phyloP scores from a whole-genome alignment of 257 asterid species.

The Solanum habrochaites region DNA sequence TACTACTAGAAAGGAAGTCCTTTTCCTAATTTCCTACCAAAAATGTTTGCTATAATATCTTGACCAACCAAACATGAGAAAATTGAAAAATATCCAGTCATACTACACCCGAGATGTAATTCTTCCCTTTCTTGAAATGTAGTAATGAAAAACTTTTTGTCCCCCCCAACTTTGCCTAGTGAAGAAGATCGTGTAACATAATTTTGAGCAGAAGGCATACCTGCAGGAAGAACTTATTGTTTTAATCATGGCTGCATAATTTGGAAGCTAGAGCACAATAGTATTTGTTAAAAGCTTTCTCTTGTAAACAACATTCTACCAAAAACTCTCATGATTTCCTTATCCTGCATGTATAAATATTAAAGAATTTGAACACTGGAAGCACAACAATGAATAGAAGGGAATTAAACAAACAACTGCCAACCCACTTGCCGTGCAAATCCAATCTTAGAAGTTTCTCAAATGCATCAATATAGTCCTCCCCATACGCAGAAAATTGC shows the following conservation, averaged over 20 bases:
- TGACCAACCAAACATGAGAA: neutral
- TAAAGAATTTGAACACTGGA: neutral
- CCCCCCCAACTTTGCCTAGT: neutral
- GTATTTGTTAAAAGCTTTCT: conserved; percentile 80
- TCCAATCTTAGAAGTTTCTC: conserved; percentile 83
- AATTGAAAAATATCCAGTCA: too few relatives aligned
- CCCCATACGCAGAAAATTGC: conserved; percentile 81
- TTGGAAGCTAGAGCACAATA: conserved; percentile 80
- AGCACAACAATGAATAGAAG: neutral
- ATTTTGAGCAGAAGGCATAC: conserved; percentile 20
- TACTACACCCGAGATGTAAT: neutral
- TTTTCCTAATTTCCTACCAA: neutral
- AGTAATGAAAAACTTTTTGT: neutral
- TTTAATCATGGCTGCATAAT: conserved; percentile 77
- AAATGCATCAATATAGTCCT: conserved; percentile 85
- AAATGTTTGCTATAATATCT: neutral
- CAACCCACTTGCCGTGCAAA: conserved; percentile 84
- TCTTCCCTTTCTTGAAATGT: neutral
- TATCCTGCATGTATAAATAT: conserved; percentile 41
- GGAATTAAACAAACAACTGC: neutral
- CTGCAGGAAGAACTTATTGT: conserved; percentile 92
- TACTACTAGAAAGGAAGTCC: neutral
- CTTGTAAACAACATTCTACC: conserved; percentile 86
- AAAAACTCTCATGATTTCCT: conserved; percentile 86
- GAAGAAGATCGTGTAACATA: neutral